These are phyloP conservation scores for Fraxinus sp. DNA, from an alignment of 305 asterid species.

Conservation along the genomic window DNA sequence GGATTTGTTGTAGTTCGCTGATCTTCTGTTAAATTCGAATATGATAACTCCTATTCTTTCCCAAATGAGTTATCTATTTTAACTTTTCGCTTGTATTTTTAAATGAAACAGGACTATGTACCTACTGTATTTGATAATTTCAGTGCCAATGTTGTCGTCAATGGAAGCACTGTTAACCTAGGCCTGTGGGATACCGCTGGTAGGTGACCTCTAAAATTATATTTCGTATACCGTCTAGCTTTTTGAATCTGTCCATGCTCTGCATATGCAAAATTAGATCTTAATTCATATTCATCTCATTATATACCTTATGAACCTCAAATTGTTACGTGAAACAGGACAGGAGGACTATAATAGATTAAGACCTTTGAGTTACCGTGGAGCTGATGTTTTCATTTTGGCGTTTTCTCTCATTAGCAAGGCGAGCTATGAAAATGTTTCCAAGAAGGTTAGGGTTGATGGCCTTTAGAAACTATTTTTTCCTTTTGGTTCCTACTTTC, in stretches of 20 bases:
- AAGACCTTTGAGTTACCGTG: background rate
- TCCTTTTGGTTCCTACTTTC: background rate
- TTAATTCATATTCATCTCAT: background rate
- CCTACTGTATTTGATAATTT: slow-evolving; percentile 20
- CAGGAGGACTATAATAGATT: slow-evolving; percentile 2
- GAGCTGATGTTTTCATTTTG: slow-evolving; percentile 5
- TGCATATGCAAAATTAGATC: background rate
- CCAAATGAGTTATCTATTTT: background rate
- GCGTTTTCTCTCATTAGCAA: slow-evolving; percentile 8
- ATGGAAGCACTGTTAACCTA: background rate
- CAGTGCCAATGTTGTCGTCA: slow-evolving; percentile 19
- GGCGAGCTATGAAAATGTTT: slow-evolving; percentile 12
- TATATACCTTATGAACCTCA: background rate
- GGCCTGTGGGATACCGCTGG: slow-evolving; percentile 11
- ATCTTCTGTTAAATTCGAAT: background rate
- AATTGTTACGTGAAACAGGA: background rate
- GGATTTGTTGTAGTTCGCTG: background rate
- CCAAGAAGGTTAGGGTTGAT: slow-evolving; percentile 4
- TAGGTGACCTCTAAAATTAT: background rate
- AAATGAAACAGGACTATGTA: slow-evolving; percentile 13
- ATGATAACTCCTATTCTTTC: background rate
- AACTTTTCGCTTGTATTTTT: background rate
- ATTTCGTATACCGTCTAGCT: background rate
- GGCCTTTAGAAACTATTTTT: background rate
- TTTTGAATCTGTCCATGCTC: background rate